Evolutionary conservation across 192 early-diverging fungal species (phyloP).

Genomic region (Entomortierella beljakovae): DNA sequence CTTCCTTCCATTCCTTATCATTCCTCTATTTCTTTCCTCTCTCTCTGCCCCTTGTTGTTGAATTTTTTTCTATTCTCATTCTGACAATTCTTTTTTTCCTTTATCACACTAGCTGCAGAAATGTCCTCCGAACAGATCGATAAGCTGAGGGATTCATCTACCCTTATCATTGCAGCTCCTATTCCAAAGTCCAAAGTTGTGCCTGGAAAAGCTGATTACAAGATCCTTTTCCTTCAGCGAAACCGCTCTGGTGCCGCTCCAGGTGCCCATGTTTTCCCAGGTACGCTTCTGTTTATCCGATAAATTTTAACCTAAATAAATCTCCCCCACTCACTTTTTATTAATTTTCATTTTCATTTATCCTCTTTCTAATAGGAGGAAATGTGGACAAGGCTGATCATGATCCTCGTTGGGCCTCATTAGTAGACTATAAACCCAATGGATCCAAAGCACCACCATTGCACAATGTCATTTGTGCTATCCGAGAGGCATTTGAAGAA

Average conservation of each 20-base stretch:
- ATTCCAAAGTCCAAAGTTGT: constrained; percentile 38
- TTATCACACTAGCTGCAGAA: background rate
- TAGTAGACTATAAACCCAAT: constrained; percentile 25
- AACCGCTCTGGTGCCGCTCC: constrained; percentile 58
- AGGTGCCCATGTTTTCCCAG: constrained; percentile 66
- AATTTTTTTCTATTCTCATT: too few relatives aligned
- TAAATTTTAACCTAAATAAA: background rate
- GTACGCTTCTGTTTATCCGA: constrained; percentile 7
- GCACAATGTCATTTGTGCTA: constrained; percentile 69
- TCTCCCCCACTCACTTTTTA: background rate
- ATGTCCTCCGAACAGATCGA: constrained; percentile 26
- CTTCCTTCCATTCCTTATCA: background rate
- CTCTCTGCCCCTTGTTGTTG: background rate
- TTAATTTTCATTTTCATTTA: constrained; percentile 15
- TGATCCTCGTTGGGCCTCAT: constrained; percentile 39
- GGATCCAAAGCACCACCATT: constrained; percentile 28
- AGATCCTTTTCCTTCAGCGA: constrained; percentile 42
- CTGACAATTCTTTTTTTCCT: background rate
- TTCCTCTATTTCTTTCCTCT: background rate
- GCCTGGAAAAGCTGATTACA: constrained; percentile 48
- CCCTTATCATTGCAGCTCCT: constrained; percentile 44
- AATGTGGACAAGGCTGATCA: constrained; percentile 49
- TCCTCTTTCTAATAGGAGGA: constrained; percentile 21
- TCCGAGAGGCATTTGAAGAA: constrained; percentile 89
- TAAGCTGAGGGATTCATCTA: constrained; percentile 34